phyloP scores from a whole-genome alignment of 2,329 filamentous ascomycete species.

The Aspergillus flavus region DNA sequence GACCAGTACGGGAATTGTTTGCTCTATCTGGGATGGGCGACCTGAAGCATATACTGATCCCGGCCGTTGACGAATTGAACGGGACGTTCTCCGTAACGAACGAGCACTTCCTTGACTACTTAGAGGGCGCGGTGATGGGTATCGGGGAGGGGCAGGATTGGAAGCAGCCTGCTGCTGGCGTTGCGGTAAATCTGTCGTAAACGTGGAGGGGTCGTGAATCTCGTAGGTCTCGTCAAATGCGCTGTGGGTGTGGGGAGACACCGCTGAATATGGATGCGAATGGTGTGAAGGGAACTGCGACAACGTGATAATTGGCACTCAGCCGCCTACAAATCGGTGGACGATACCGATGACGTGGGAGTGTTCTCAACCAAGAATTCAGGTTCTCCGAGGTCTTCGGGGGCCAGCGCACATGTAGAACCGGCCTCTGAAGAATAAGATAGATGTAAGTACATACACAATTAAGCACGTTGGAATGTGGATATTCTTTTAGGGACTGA shows the following conservation, averaged over 20 bases:
- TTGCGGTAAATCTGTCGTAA: constrained; percentile 47
- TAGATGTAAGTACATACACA: constrained; percentile 10
- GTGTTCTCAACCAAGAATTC: not conserved
- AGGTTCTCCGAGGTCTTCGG: not conserved
- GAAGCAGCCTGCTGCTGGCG: constrained; percentile 50
- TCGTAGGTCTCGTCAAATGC: constrained; percentile 58
- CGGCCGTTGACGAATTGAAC: constrained; percentile 45
- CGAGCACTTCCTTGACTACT: constrained; percentile 56
- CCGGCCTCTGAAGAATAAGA: constrained; percentile 12
- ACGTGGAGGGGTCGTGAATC: constrained; percentile 52
- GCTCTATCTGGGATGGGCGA: constrained; percentile 28
- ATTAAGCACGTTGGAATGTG: constrained; percentile 27
- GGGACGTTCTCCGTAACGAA: constrained; percentile 56
- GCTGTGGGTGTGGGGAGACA: constrained; percentile 47
- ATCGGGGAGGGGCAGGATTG: constrained; percentile 44
- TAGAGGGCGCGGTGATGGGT: constrained; percentile 49
- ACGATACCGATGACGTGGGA: constrained; percentile 3
- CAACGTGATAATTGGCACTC: constrained; percentile 32
- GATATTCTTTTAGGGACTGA: constrained; percentile 19
- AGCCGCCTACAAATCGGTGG: constrained; percentile 5
- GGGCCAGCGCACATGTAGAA: constrained; percentile 12
- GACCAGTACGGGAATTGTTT: constrained; percentile 30
- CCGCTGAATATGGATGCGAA: constrained; percentile 33
- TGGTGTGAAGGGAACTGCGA: constrained; percentile 28
- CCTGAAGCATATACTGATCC: constrained; percentile 48